A percentile compares a stretch with the other conserved stretches of the same genome.
Conservation (phyloP, 345 rosid genomes). For the Cardamine resedifolia region DNA sequence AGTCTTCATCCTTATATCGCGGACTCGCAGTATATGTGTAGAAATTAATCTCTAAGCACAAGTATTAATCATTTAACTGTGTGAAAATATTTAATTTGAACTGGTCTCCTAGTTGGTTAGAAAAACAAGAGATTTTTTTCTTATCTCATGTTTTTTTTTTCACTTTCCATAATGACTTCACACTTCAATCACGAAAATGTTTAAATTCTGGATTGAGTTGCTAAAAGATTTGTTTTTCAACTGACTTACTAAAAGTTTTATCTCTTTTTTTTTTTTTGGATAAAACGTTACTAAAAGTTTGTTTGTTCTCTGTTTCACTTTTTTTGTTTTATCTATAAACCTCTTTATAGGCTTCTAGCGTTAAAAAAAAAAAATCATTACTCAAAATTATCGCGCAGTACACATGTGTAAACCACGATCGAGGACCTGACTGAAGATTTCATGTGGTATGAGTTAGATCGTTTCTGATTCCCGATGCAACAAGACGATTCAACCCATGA, state of each 20-base stretch:
- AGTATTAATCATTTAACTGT: background rate
- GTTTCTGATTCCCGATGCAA: conserved; percentile 7
- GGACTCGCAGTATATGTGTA: background rate
- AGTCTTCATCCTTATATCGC: background rate
- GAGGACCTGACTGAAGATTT: background rate
- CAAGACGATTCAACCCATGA: background rate
- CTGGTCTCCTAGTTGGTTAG: background rate
- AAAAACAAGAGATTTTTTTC: background rate
- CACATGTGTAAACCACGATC: background rate
- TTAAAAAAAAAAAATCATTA: no score
- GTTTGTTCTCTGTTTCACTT: no score
- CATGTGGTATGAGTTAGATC: background rate
- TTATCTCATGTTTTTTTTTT: no score
- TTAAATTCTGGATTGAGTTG: background rate
- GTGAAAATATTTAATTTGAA: background rate
- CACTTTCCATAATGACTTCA: background rate
- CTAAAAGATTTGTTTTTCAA: no score
- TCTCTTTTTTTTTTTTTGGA: background rate
- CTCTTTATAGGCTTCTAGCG: no score
- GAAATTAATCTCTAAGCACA: background rate
- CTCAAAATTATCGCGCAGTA: background rate
- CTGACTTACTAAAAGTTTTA: no score
- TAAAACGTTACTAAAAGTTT: background rate
- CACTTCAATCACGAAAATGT: background rate
- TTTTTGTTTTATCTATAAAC: no score